A percentile compares a stretch with the other conserved stretches of the same genome.
Conservation (phyloP, 148 eudicot genomes). For the Dianthus caryophyllus region DNA sequence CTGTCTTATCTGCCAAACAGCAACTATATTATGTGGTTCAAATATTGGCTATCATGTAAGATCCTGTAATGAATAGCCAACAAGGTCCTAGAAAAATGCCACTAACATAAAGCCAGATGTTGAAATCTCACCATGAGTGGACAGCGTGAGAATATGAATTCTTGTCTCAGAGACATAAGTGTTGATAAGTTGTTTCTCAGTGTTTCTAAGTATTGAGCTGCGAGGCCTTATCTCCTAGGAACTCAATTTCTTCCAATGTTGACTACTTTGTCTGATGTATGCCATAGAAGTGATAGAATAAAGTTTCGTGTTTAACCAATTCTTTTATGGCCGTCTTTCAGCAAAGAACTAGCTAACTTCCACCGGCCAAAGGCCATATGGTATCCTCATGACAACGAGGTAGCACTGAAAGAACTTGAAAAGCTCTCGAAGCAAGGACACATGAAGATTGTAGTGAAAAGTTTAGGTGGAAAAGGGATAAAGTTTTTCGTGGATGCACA, state of each 20-base stretch:
- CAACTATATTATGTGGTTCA: neutral
- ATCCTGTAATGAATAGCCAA: too few species aligned
- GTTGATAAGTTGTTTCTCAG: neutral
- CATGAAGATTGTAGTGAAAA: constrained; percentile 82
- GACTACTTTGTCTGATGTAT: neutral
- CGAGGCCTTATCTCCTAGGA: neutral
- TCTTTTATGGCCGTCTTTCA: constrained; percentile 34
- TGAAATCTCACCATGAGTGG: constrained; percentile 1
- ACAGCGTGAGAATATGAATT: neutral
- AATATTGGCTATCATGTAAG: neutral
- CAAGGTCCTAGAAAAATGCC: neutral
- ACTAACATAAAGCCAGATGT: neutral
- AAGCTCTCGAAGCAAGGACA: constrained; percentile 63
- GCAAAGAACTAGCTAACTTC: constrained; percentile 93
- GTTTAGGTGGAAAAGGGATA: constrained; percentile 91
- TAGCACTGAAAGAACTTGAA: constrained; percentile 67
- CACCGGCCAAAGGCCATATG: constrained; percentile 94
- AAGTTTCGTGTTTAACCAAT: constrained; percentile 12
- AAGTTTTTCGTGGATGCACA: constrained; percentile 86
- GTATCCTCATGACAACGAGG: constrained; percentile 90
- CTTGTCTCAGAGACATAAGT: neutral
- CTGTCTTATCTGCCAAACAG: neutral
- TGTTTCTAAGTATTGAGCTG: neutral
- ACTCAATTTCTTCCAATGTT: neutral
- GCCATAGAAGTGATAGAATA: neutral